Evolutionary conservation across 2,329 filamentous ascomycete genomes (phyloP), one percentile per base, ranked within the genome.

Genomic region (Ophiosphaerella korrae): DNA sequence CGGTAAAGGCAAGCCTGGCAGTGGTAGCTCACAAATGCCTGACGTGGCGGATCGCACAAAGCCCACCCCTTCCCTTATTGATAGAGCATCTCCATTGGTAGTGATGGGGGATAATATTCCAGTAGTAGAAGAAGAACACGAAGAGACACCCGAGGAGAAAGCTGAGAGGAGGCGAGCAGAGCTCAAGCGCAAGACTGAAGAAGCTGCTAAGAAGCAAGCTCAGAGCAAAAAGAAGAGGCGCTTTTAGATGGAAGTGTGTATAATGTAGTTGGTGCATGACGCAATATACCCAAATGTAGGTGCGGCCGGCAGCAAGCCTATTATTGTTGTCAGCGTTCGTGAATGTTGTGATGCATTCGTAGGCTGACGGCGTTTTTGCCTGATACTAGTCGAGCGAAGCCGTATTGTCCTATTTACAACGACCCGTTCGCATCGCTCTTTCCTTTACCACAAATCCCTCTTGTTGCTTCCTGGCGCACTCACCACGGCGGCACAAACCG

Each of bases 141-240:
- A 72, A 46, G 69, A 74, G 41, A 72, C 79, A 2, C 78, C 78
- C 8, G 74, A 82, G 52, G 78, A 85, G 49, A 78, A 77, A 46
- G 83, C 83, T 3, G 74, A 84, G 53, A 74, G 78, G 46, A 84
- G 80, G 58, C 74, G 84, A 11, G 76, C 80, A 42, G 81, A 84
- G 62, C 64, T 87, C 53, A 86, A 84, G 63, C 74, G 79, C 14
- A 81, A 80, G 61, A 77, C 78, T 24, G 82, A 81, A 57, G 78
- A 75, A 45, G 76, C 78, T 8, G 74, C 67, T 14, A 85, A 82
- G 75, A 86, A 85, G 75, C 70, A 70, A 38, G 64, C 64, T 4
- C 66, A 69, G 33, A 58, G 52, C 9, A 73, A 70, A 53, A 70
- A 67, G 55, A 73, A 72, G 56, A 71, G 65, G 45, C 56, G 68